A percentile compares a stretch with the other conserved stretches of the same genome.
Conservation (phyloP, 495 filamentous ascomycete species). For the Penicillium waksmanii region DNA sequence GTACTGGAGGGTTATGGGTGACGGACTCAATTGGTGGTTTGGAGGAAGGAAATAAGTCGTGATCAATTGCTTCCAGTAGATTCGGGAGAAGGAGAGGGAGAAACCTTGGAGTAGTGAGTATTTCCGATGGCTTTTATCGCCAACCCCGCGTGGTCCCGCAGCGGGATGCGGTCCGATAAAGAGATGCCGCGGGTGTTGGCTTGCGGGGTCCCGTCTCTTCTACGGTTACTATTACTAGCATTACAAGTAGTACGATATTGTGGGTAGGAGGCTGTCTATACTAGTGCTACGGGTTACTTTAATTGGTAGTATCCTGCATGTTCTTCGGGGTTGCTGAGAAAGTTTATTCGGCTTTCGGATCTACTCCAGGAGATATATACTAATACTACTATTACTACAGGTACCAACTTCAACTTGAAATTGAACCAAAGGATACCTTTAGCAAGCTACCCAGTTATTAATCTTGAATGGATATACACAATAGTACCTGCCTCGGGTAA, state of each 20-base stretch:
- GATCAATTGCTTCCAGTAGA: too few relatives aligned
- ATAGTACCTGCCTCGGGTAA: too few relatives aligned
- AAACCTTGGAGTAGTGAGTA: neutral
- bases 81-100: neutral
- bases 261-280: neutral
- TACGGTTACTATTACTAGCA: too few relatives aligned
- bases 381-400: too few relatives aligned
- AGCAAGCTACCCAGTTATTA: too few relatives aligned
- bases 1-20: neutral
- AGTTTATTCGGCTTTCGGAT: too few relatives aligned
- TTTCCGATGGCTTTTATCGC: slow-evolving; percentile 9
- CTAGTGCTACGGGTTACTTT: neutral
- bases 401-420: too few relatives aligned
- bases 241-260: too few relatives aligned
- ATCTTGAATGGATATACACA: too few relatives aligned
- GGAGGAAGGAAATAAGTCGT: neutral
- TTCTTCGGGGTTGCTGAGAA: too few relatives aligned
- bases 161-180: slow-evolving; percentile 13
- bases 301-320: neutral
- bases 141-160: slow-evolving; percentile 28
- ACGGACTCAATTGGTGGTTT: slow-evolving; percentile 5
- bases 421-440: too few relatives aligned
- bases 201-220: neutral
- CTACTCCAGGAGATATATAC: too few relatives aligned
- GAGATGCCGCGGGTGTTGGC: slow-evolving; percentile 22